Conservation (phyloP, 2,329 filamentous ascomycete species). For the Zymoseptoria crescenta region DNA sequence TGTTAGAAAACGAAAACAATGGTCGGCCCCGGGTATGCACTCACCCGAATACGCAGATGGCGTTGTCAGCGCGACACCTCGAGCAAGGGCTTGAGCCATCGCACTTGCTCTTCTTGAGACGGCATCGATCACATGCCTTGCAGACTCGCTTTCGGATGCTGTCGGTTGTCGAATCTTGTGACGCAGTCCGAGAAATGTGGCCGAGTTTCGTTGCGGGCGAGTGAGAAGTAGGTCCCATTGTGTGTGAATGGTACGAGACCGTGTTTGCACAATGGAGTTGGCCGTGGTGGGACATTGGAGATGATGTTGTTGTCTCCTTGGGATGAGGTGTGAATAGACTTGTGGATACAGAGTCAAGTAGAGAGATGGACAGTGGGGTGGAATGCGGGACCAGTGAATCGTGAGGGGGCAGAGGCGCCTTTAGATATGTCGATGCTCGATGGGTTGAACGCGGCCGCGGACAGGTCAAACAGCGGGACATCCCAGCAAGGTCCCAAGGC, state of each 20-base stretch:
- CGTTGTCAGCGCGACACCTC: slow-evolving; percentile 56
- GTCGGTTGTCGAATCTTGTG: slow-evolving; percentile 22
- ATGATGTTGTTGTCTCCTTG: not conserved
- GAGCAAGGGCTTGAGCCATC: slow-evolving; percentile 55
- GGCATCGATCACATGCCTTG: slow-evolving; percentile 59
- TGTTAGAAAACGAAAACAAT: slow-evolving; percentile 1
- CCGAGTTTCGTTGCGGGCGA: slow-evolving; percentile 19
- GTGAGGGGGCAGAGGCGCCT: not conserved
- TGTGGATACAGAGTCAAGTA: not conserved
- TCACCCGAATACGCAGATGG: slow-evolving; percentile 55
- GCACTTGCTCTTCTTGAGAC: slow-evolving; percentile 62
- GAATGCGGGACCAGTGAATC: not conserved
- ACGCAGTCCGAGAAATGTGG: slow-evolving; percentile 17
- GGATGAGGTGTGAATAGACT: not conserved
- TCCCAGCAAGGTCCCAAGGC: not conserved
- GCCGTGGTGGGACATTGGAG: slow-evolving; percentile 15
- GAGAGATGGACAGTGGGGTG: not conserved
- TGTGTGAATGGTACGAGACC: slow-evolving; percentile 17
- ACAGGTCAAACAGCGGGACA: not conserved
- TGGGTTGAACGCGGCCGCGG: not conserved
- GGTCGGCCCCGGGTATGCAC: not conserved
- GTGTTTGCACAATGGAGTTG: slow-evolving; percentile 15
- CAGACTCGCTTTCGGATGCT: slow-evolving; percentile 51
- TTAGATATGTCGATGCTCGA: not conserved
- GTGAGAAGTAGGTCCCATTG: slow-evolving; percentile 12